Percentiles rank a stretch among this genome's conserved stretches.
Conservation (phyloP, 164 flowering plant species). For the Aristolochia contorta region DNA sequence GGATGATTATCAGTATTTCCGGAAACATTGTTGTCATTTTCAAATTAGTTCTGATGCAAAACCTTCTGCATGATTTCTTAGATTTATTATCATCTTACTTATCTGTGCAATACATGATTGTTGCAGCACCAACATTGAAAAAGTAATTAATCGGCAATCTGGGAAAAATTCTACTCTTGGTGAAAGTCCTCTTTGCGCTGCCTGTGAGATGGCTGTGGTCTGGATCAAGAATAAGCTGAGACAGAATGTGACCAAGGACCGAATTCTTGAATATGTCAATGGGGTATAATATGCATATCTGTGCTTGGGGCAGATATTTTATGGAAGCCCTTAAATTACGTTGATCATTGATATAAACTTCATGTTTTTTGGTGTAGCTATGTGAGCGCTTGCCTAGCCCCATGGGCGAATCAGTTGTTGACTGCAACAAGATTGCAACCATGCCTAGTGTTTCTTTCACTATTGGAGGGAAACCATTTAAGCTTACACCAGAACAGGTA, state of each 20-base stretch:
- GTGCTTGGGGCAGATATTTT: background rate
- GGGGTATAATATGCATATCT: conserved; percentile 22
- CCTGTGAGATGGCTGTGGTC: conserved; percentile 80
- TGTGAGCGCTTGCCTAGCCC: conserved; percentile 81
- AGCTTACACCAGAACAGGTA: conserved; percentile 66
- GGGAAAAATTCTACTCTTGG: conserved; percentile 23
- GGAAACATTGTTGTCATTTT: background rate
- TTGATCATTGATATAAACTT: background rate
- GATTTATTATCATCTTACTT: background rate
- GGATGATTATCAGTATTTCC: background rate
- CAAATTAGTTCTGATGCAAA: background rate
- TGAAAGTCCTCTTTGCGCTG: conserved; percentile 49
- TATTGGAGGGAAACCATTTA: conserved; percentile 60
- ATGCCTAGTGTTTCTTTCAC: conserved; percentile 69
- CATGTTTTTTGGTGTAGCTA: conserved; percentile 37
- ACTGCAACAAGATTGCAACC: conserved; percentile 41
- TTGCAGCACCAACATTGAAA: conserved; percentile 56
- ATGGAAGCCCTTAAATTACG: background rate
- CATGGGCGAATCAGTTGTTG: conserved; percentile 75
- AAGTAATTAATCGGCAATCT: conserved; percentile 42
- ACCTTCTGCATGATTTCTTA: background rate
- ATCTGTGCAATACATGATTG: background rate
- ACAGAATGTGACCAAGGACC: conserved; percentile 45
- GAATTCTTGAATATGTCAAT: conserved; percentile 50
- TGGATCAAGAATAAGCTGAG: conserved; percentile 75